Evolutionary conservation across 208 protist genomes (phyloP).

Genomic region (Leishmania lainsoni): DNA sequence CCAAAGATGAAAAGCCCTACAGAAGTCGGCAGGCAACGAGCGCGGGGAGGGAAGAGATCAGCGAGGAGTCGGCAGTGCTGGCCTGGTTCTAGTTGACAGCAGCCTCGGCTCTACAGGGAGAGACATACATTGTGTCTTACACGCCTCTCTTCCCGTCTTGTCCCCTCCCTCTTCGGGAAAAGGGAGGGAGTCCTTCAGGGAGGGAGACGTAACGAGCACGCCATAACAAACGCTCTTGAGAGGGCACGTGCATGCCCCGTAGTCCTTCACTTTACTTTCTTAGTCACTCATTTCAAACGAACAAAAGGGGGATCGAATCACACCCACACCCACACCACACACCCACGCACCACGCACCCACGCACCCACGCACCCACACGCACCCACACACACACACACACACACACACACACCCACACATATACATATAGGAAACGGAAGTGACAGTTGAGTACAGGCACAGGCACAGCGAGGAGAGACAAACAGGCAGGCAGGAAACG

Average conservation of each 20-base stretch:
- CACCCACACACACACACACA: background rate
- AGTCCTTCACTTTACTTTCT: background rate
- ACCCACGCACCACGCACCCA: background rate
- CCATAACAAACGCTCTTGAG: background rate
- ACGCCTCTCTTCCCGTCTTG: background rate
- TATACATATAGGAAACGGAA: background rate
- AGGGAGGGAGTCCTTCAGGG: background rate
- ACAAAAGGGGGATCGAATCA: background rate
- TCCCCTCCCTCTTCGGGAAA: background rate
- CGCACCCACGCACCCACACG: background rate
- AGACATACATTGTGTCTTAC: background rate
- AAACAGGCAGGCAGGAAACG: background rate
- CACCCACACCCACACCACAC: background rate
- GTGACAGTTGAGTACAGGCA: background rate
- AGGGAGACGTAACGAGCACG: background rate
- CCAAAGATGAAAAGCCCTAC: background rate
- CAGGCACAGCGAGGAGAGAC: background rate
- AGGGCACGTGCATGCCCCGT: background rate
- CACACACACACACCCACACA: too few species aligned
- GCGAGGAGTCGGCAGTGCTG: background rate
- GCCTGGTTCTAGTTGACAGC: background rate
- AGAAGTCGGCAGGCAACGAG: background rate
- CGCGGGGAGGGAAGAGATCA: background rate
- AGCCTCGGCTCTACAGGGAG: background rate
- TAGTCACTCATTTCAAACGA: background rate